Conservation (phyloP, 768 basidiomycete species). For the Termitomyces titanicus region DNA sequence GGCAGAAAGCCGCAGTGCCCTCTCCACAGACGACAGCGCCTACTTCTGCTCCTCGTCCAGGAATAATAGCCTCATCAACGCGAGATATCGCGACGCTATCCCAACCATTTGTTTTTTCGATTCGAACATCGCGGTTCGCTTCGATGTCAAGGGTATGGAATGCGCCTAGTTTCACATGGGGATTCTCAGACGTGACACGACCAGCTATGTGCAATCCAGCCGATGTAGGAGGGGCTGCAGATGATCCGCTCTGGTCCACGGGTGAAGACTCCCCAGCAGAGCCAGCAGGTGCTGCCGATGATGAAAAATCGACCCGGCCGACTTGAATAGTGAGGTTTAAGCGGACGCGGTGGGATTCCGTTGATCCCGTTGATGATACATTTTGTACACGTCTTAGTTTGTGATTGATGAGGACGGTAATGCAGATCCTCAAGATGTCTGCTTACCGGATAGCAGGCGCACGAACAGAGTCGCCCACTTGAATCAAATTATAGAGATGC, state of each 20-base stretch:
- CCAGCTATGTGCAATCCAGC: slow-evolving; percentile 85
- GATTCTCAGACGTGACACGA: slow-evolving; percentile 81
- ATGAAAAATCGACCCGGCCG: slow-evolving; percentile 75
- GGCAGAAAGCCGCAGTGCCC: slow-evolving; percentile 90
- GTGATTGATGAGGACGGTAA: neutral
- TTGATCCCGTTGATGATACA: slow-evolving; percentile 89
- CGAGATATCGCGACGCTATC: slow-evolving; percentile 83
- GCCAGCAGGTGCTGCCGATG: slow-evolving; percentile 52
- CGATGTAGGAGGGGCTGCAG: slow-evolving; percentile 33
- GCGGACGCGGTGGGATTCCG: slow-evolving; percentile 85
- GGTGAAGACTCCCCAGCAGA: slow-evolving; percentile 37
- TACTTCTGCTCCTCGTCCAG: slow-evolving; percentile 95
- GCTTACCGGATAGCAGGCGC: slow-evolving; percentile 79
- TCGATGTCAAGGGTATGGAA: slow-evolving; percentile 95
- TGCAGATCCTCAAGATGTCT: neutral
- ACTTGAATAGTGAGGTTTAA: slow-evolving; percentile 84
- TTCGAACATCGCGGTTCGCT: slow-evolving; percentile 82
- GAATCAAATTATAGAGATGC: slow-evolving; percentile 98
- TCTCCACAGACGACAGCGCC: slow-evolving; percentile 96
- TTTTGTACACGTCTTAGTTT: slow-evolving; percentile 74
- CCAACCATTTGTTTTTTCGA: slow-evolving; percentile 88
- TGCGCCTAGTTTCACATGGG: slow-evolving; percentile 87
- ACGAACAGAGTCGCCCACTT: slow-evolving; percentile 81
- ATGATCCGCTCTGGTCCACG: slow-evolving; percentile 30
- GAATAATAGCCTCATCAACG: slow-evolving; percentile 83